Percentiles rank a stretch among this genome's conserved stretches.
phyloP scores from a whole-genome alignment of 129 eudicot genomes.

The Ambrosia trifida region DNA sequence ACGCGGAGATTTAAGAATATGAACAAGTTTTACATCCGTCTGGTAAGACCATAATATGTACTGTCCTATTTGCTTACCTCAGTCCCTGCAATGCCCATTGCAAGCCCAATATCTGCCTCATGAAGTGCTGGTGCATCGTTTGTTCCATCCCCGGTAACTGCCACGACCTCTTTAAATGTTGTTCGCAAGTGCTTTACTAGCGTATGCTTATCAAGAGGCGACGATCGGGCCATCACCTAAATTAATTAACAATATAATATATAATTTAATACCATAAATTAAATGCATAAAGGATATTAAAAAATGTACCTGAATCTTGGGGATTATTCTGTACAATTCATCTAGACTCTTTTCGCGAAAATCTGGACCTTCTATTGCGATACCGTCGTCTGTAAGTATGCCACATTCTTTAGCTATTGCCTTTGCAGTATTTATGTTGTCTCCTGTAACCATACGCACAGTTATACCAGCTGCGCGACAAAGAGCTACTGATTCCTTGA shows the following conservation, averaged over 20 bases:
- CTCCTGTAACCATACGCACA: conserved; percentile 97
- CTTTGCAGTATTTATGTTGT: conserved; percentile 90
- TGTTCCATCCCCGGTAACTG: conserved; percentile 98
- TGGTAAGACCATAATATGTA: background rate
- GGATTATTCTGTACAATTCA: conserved; percentile 67
- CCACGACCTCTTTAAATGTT: conserved; percentile 91
- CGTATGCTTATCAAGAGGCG: conserved; percentile 93
- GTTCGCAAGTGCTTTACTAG: conserved; percentile 91
- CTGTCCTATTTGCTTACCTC: conserved; percentile 49
- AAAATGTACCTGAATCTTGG: conserved; percentile 73
- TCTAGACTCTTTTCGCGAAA: conserved; percentile 76
- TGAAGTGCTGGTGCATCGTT: conserved; percentile 99
- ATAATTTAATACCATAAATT: background rate
- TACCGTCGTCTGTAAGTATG: conserved; percentile 86
- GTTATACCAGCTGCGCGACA: conserved; percentile 96
- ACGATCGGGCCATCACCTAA: conserved; percentile 98
- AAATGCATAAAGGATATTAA: background rate
- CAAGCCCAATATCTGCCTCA: conserved; percentile 99
- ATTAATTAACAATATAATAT: background rate
- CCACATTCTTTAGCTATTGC: conserved; percentile 99
- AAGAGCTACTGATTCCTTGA: conserved; percentile 85
- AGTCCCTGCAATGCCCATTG: conserved; percentile 99
- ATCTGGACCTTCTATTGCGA: conserved; percentile 96
- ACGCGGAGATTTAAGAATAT: background rate
- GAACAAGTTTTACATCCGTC: conserved; percentile 1